phyloP scores from a whole-genome alignment of 768 basidiomycete genomes.

The Mycena sanguinolenta region DNA sequence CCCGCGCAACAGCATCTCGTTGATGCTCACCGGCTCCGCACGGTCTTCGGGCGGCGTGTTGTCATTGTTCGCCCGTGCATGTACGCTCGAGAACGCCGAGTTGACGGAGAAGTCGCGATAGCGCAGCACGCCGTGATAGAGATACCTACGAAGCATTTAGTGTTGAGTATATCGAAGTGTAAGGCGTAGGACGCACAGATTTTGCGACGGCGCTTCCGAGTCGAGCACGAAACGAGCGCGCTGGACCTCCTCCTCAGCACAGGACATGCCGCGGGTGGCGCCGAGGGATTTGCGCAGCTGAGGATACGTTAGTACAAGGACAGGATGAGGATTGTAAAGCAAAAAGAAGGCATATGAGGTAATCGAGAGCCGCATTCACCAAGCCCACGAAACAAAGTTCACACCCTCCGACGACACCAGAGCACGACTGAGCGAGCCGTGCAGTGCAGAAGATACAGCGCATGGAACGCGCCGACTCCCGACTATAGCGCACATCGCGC shows the following conservation, averaged over 20 bases:
- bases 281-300: conserved; percentile 77
- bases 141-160: too few species aligned
- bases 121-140: conserved; percentile 88
- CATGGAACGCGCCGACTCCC: too few species aligned
- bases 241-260: conserved; percentile 89
- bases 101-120: conserved; percentile 53
- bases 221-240: conserved; percentile 90
- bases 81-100: conserved; percentile 30
- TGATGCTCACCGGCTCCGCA: conserved; percentile 83
- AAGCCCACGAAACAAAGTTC: too few species aligned
- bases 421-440: too few species aligned
- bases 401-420: too few species aligned
- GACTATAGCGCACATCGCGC: too few species aligned
- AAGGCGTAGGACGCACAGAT: conserved; percentile 62
- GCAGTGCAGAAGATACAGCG: too few species aligned
- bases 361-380: too few species aligned
- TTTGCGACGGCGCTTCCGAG: conserved; percentile 93
- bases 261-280: conserved; percentile 80
- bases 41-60: conserved; percentile 28
- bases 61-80: conserved; percentile 22
- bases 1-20: conserved; percentile 92
- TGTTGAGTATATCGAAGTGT: too few species aligned
- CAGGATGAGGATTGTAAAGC: too few species aligned
- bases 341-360: too few species aligned
- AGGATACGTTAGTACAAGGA: neutral